These are phyloP conservation scores for Ilex asprella DNA, from an alignment of 257 asterid genomes.

Conservation along the genomic window DNA sequence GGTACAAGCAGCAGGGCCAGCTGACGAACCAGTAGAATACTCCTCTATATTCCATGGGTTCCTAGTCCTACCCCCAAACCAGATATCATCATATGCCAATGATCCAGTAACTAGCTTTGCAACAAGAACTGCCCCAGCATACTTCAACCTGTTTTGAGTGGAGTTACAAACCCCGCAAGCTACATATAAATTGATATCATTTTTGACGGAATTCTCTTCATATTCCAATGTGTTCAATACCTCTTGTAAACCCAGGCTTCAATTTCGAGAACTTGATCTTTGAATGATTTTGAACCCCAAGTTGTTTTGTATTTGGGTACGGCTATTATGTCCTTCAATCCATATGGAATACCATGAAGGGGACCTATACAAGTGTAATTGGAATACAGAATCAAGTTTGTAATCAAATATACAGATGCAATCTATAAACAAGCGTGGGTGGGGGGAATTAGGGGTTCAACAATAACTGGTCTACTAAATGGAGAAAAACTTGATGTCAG, in stretches of 20 bases:
- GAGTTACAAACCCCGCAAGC: conserved; percentile 1
- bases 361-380: conserved; percentile 45
- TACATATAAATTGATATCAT: neutral
- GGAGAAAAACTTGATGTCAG: too few species aligned
- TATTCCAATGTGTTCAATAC: conserved; percentile 21
- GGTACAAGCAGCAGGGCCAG: conserved; percentile 92
- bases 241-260: conserved; percentile 97
- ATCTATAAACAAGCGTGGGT: too few species aligned
- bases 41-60: conserved; percentile 96
- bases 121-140: conserved; percentile 83
- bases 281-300: conserved; percentile 77
- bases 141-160: conserved; percentile 50
- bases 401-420: too few species aligned
- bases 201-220: neutral
- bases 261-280: conserved; percentile 69
- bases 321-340: conserved; percentile 87
- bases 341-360: conserved; percentile 94
- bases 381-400: too few species aligned
- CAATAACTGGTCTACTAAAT: too few species aligned
- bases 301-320: conserved; percentile 88
- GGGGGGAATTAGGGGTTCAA: too few species aligned
- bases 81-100: conserved; percentile 87
- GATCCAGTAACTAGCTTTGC: conserved; percentile 89
- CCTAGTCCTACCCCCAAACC: conserved; percentile 97
- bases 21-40: conserved; percentile 92